Percentiles rank a stretch among this genome's conserved stretches.
Conservation (phyloP, 495 filamentous ascomycete genomes). For the Cairneyella variabilis region DNA sequence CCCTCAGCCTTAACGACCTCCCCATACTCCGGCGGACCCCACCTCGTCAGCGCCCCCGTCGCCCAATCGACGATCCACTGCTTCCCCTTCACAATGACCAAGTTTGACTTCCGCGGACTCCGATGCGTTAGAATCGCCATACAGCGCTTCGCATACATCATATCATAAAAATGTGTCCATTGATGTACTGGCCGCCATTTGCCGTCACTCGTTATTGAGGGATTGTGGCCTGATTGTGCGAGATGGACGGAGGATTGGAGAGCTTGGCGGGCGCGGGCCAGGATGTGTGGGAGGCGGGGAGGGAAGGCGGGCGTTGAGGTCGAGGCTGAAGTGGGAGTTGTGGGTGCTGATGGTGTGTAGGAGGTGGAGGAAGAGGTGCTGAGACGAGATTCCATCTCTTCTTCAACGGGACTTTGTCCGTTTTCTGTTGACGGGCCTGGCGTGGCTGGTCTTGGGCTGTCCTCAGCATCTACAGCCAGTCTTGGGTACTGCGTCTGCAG, state of each 20-base stretch:
- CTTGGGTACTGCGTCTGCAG: slow-evolving; percentile 22
- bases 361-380: not conserved
- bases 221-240: slow-evolving; percentile 7
- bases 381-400: not conserved
- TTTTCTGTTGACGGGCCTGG: not conserved
- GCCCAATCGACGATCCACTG: slow-evolving; percentile 46
- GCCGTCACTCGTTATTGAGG: slow-evolving; percentile 25
- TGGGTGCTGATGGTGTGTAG: not conserved
- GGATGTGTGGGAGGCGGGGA: not conserved
- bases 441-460: not conserved
- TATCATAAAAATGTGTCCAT: slow-evolving; percentile 45
- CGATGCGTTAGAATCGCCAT: slow-evolving; percentile 44
- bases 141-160: slow-evolving; percentile 50
- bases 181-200: slow-evolving; percentile 48
- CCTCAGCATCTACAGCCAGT: slow-evolving; percentile 7
- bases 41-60: slow-evolving; percentile 38
- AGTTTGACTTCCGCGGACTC: slow-evolving; percentile 41
- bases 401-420: not conserved
- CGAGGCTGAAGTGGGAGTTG: too few relatives aligned
- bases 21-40: slow-evolving; percentile 32
- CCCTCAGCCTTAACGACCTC: slow-evolving; percentile 1
- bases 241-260: slow-evolving; percentile 12
- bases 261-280: slow-evolving; percentile 15
- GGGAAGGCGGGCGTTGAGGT: not conserved
- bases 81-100: slow-evolving; percentile 41